Base-by-base conservation (phyloP, 2,329 filamentous ascomycete genomes). In the Domatiomyces catenatus region DNA sequence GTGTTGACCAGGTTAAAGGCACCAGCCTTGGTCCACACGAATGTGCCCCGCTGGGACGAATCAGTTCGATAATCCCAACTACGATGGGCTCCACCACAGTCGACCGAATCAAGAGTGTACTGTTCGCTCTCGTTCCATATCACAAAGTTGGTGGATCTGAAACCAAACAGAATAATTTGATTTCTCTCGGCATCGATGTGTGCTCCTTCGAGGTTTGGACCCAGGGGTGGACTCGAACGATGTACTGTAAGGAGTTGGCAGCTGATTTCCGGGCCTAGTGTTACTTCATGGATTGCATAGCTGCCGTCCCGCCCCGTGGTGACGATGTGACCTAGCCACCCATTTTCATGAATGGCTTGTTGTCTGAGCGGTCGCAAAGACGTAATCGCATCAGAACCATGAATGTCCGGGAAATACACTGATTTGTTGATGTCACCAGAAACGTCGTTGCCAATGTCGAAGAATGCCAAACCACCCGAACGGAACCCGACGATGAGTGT, bases 21-120 rank as follows among this genome's bases (percentile, higher is more conserved):
- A 1, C 79, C 77, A 4, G 80, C 79, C 64, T 86, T 82, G 2
- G 83, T 90, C 75, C 85, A 95, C 0, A 85, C 75, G 52, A 94
- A 80, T 24, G 71, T 73, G 42, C 68, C 68, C 43, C 5, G 12
- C 18, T 47, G 20, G 15, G 8, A 12, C 7, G 8, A 20, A 48
- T 19, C n/a, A 24, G 22, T 18, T 7, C 63, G 61, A 55, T 75
- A 85, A 2, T 78, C 75, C 74, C 87, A 95, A 28, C 76, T 81
- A 50, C 90, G 77, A 62, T 94, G 87, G 0, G 81, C 81, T 32
- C 90, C 90, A 50, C 89, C 90, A 62, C 90, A 95, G 47, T 88
- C 81, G 26, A 94, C 73, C 0, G 72, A 74, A 50, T 83, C 76
- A 15, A 90, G 65, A 59, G 90, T 83, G 50, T 79, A 75, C 52